A percentile compares a stretch with the other conserved stretches of the same genome.
These are phyloP conservation scores for Ambrosia trifida DNA, from an alignment of 129 eudicot genomes.

Conservation along the genomic window DNA sequence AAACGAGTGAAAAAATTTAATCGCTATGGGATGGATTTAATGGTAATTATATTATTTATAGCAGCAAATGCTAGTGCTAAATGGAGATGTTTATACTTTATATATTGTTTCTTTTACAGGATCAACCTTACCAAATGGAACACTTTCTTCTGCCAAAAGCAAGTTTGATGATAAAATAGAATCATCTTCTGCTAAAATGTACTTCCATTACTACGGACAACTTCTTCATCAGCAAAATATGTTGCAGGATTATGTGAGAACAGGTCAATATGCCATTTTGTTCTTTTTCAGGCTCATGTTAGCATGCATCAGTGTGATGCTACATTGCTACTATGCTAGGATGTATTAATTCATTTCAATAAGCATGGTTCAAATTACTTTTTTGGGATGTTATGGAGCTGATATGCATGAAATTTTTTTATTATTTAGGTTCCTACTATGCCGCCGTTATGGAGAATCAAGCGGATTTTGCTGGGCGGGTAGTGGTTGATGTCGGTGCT, in stretches of 20 bases:
- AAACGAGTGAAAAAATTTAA: neutral
- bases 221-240: constrained; percentile 96
- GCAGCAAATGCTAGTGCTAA: neutral
- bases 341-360: constrained; percentile 1
- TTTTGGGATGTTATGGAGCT: constrained; percentile 2
- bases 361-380: neutral
- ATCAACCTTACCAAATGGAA: constrained; percentile 61
- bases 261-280: constrained; percentile 59
- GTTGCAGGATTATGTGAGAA: constrained; percentile 98
- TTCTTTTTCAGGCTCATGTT: constrained; percentile 8
- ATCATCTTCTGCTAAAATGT: constrained; percentile 94
- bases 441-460: constrained; percentile 96
- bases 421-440: constrained; percentile 74
- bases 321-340: neutral
- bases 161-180: constrained; percentile 94
- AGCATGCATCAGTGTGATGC: constrained; percentile 15
- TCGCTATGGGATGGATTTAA: neutral
- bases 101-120: constrained; percentile 40
- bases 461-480: constrained; percentile 77
- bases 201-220: constrained; percentile 94
- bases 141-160: constrained; percentile 51
- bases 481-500: constrained; percentile 99
- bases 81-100: constrained; percentile 6
- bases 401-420: constrained; percentile 9
- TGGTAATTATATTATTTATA: neutral